Evolutionary conservation across 23 red algal genomes (phyloP), one percentile per base, ranked within the genome.

Genomic region (Gracilaria gracilis): DNA sequence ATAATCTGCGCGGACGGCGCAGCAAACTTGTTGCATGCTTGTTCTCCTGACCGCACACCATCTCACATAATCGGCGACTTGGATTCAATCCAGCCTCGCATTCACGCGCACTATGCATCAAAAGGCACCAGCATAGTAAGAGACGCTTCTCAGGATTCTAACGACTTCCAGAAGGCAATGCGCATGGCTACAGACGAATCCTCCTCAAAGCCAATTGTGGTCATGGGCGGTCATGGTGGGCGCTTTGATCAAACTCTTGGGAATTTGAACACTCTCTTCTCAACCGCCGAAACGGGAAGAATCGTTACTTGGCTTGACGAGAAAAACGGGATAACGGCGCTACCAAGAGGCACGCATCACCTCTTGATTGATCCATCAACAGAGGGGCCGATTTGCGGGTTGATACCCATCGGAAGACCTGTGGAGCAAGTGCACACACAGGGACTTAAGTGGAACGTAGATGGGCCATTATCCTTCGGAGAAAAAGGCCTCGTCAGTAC

Each of bases 81-180:
- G 6, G 93, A 95, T 74, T 95, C 93, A 29, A 55, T 95, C 8
- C 46, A 77, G 4, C 77, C 83, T 13, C 64, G 35, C 17, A 61
- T 82, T 32, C 38, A 57, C 11, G 42, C 57, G 15, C 61, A 84
- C 25, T 95, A 95, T 55, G 14, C 75, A 70, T 48, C 57, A 23
- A 75, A 74, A 27, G 83, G 83, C 65, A 87, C 84, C 33, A 16
- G 29, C 17, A 71, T 95, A 12, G 42, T 80, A 51, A 66, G 72
- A 31, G 58, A 88, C 12, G 12, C 46, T 2, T 54, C 67, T 54
- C 72, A 88, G 51, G 81, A 90, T 71, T 55, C 31, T 24, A 78
- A 95, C 59, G 93, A 95, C 78, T 95, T 95, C 65, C 80, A 86
- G 71, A 95, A 95, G 74, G 49, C 82, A 40, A 59, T 89, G 74